Base-by-base conservation (phyloP, 2,329 filamentous ascomycete species). In the Myriosclerotinia scirpicola region DNA sequence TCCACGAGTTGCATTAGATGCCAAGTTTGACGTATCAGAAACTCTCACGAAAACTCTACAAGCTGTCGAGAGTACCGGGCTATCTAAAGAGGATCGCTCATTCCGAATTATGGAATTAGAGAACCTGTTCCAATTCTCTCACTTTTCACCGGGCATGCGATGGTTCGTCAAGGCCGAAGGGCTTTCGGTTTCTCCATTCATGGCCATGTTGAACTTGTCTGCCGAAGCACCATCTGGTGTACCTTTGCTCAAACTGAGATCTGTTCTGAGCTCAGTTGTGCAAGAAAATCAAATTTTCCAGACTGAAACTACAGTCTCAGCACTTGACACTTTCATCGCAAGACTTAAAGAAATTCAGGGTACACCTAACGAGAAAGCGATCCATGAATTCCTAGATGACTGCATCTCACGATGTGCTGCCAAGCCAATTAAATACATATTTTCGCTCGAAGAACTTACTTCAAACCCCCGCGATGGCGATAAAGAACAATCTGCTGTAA, bases 21-120 rank as follows among this genome's bases (percentile, higher is more conserved):
- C 93, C 72, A 95, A 90, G 71, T 95, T 97, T 73, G 95, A 98
- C 74, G 89, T 96, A 5, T 95, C 94, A 0, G 81, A 90, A 0
- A 84, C 90, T 26, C 82, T 99, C 20, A 87, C 89, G 9, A 85
- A 87, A 67, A 84, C 88, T 1, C 80, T 98, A 55, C 82, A 84
- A 66, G 82, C 83, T 42, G 78, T 92, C 12, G 85, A 90, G 54
- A 77, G 83, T 17, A 80, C 82, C 8, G 55, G 56, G 3, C 65
- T 71, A 22, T 67, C 63, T 20, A 78, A 81, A 3, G 81, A 83
- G 53, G 81, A 85, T 56, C 77, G 81, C 60, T 82, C 82, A 1
- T 80, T 93, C 56, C 81, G 86, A 30, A 77, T 90, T 12, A 85
- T 93, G 73, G 91, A 96, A 77, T 80, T 97, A 38, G 89, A 93